A percentile compares a stretch with the other conserved stretches of the same genome.
phyloP scores from a whole-genome alignment of 2,329 filamentous ascomycete genomes.

The Epichloe aotearoae region DNA sequence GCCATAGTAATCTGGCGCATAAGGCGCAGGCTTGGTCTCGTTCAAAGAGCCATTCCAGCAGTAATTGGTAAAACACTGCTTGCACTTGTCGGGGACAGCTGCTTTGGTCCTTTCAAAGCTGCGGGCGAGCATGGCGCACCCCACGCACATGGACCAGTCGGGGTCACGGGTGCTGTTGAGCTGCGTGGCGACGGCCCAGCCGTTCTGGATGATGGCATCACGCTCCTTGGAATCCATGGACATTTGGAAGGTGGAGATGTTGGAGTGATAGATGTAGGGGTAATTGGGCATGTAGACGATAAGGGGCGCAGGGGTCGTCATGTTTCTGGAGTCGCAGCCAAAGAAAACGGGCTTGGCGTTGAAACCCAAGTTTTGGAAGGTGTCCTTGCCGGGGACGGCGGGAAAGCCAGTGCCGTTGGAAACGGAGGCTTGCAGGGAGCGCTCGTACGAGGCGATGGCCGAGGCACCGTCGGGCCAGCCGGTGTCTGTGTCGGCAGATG shows the following conservation, averaged over 20 bases:
- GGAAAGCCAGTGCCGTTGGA: constrained; percentile 44
- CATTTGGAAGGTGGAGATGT: constrained; percentile 65
- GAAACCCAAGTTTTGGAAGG: constrained; percentile 43
- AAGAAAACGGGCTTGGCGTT: constrained; percentile 51
- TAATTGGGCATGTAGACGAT: constrained; percentile 73
- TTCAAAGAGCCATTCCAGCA: constrained; percentile 79
- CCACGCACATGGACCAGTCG: constrained; percentile 73
- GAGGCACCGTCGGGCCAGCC: constrained; percentile 50
- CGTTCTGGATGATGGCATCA: constrained; percentile 74
- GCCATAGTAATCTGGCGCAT: constrained; percentile 16
- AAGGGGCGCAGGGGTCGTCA: constrained; percentile 46
- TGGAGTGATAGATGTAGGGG: constrained; percentile 64
- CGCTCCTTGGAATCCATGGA: constrained; percentile 52
- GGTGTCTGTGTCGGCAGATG: constrained; percentile 44
- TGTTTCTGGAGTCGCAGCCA: constrained; percentile 45
- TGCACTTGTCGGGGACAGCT: constrained; percentile 56
- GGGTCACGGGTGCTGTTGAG: constrained; percentile 64
- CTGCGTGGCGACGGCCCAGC: constrained; percentile 70
- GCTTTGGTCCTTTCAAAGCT: constrained; percentile 61
- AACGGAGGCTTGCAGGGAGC: constrained; percentile 32
- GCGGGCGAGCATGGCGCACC: constrained; percentile 71
- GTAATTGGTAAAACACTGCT: constrained; percentile 63
- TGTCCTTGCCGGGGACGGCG: constrained; percentile 38
- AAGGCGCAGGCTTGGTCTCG: constrained; percentile 20
- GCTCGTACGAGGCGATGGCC: constrained; percentile 43